Evolutionary conservation across 2,329 filamentous ascomycete genomes (phyloP).

Genomic region (Chrysoporthe deuterocubensis): DNA sequence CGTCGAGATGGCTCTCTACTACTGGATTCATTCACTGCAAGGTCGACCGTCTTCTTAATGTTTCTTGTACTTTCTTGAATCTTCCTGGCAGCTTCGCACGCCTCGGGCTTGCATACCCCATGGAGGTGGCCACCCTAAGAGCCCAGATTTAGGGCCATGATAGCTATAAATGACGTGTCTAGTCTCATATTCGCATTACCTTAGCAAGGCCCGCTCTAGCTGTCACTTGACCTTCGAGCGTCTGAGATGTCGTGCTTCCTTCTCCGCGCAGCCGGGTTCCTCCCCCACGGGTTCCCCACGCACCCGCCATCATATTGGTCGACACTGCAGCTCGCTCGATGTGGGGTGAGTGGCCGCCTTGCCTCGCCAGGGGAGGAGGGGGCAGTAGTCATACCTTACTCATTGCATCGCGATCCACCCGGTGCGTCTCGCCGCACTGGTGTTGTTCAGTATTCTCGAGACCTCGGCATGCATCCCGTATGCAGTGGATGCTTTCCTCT

Average conservation of each 20-base stretch:
- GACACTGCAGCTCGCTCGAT: neutral
- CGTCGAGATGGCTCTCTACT: no score
- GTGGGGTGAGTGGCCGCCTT: neutral
- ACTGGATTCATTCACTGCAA: no score
- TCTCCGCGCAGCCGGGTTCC: neutral
- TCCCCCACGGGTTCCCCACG: neutral
- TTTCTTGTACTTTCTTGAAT: no score
- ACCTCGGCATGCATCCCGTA: neutral
- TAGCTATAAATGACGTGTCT: no score
- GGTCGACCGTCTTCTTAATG: no score
- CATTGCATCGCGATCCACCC: conserved; percentile 18
- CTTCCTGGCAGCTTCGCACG: no score
- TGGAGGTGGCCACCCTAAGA: no score
- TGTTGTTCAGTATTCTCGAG: neutral
- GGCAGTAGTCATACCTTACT: conserved; percentile 16
- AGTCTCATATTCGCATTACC: no score
- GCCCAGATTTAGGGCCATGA: no score
- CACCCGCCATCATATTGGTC: neutral
- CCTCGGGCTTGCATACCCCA: no score
- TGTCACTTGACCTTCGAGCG: neutral
- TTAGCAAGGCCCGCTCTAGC: neutral
- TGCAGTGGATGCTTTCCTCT: neutral
- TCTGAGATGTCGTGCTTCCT: neutral
- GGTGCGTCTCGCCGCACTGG: neutral
- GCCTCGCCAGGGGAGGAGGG: neutral